Percentiles rank a stretch among this genome's conserved stretches.
phyloP scores from a whole-genome alignment of 2,329 filamentous ascomycete genomes.

The Aulographum hederae region DNA sequence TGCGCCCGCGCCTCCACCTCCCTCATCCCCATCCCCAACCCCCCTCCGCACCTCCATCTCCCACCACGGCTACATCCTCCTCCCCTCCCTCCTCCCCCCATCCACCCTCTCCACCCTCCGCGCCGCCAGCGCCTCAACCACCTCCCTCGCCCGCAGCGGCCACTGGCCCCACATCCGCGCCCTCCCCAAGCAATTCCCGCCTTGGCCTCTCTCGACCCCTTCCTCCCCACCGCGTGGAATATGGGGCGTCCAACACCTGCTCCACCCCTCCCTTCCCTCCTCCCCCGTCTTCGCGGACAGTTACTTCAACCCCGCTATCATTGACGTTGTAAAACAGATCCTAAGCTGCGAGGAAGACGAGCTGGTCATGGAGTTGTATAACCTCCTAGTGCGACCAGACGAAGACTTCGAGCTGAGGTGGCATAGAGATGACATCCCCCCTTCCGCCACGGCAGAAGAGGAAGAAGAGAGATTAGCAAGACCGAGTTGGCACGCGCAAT shows the following conservation, averaged over 20 bases:
- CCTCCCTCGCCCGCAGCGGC: constrained; percentile 45
- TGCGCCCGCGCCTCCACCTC: too few species aligned
- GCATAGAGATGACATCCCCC: constrained; percentile 70
- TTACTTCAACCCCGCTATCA: constrained; percentile 53
- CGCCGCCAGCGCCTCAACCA: constrained; percentile 37
- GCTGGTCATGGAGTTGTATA: constrained; percentile 76
- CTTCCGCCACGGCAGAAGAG: constrained; percentile 45
- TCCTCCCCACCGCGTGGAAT: constrained; percentile 45
- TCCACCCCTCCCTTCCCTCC: constrained; percentile 53
- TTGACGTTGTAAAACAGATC: constrained; percentile 46
- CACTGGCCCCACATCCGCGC: constrained; percentile 69
- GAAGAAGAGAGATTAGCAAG: constrained; percentile 43
- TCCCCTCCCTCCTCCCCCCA: constrained; percentile 44
- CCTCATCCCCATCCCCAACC: too few species aligned
- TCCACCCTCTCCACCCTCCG: constrained; percentile 41
- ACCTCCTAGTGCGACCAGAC: constrained; percentile 61
- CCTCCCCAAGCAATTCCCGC: constrained; percentile 78
- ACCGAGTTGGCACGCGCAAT: constrained; percentile 61
- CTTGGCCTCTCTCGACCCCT: constrained; percentile 52
- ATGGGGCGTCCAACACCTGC: constrained; percentile 76
- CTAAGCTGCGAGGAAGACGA: constrained; percentile 37
- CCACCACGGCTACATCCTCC: constrained; percentile 56
- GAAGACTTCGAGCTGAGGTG: constrained; percentile 56
- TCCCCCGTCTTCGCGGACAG: constrained; percentile 41
- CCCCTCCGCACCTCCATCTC: constrained; percentile 28